These are phyloP conservation scores for Ganoderma boninense DNA, from an alignment of 1,284 basidiomycete species.

Conservation along the genomic window DNA sequence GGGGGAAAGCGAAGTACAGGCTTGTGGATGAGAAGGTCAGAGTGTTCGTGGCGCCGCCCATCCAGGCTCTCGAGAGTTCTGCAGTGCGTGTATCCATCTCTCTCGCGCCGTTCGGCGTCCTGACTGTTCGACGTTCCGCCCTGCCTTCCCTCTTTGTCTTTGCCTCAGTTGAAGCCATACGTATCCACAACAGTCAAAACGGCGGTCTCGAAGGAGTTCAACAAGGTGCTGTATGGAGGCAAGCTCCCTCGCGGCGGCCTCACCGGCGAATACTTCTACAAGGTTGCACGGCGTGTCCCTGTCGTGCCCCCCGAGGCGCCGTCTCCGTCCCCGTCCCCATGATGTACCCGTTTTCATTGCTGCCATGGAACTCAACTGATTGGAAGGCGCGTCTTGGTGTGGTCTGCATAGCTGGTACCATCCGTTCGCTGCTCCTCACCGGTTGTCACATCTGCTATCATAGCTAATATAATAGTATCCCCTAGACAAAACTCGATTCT, in stretches of 20 bases:
- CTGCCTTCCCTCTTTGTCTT: not conserved
- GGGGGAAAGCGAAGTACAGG: constrained; percentile 80
- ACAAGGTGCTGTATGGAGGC: constrained; percentile 42
- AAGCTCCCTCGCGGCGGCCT: constrained; percentile 47
- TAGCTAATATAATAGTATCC: constrained; percentile 4
- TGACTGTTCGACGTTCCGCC: constrained; percentile 4
- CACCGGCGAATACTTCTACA: constrained; percentile 40
- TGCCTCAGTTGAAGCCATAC: constrained; percentile 45
- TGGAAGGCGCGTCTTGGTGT: not conserved
- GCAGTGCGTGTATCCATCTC: constrained; percentile 55
- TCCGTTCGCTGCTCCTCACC: not conserved
- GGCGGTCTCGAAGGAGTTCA: constrained; percentile 39
- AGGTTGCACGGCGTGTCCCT: constrained; percentile 29
- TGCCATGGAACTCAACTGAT: not conserved
- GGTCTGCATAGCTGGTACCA: not conserved
- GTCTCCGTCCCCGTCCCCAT: not conserved
- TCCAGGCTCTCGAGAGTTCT: constrained; percentile 69
- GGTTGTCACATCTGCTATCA: not conserved
- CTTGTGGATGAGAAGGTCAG: constrained; percentile 85
- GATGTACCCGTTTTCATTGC: not conserved
- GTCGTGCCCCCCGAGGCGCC: not conserved
- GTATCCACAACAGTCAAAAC: constrained; percentile 41
- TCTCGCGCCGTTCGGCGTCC: not conserved
- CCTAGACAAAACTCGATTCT: not conserved
- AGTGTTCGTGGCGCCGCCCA: constrained; percentile 82